A percentile compares a stretch with the other conserved stretches of the same genome.
Conservation (phyloP, 768 basidiomycete species). For the Panaeolus cyanescens region DNA sequence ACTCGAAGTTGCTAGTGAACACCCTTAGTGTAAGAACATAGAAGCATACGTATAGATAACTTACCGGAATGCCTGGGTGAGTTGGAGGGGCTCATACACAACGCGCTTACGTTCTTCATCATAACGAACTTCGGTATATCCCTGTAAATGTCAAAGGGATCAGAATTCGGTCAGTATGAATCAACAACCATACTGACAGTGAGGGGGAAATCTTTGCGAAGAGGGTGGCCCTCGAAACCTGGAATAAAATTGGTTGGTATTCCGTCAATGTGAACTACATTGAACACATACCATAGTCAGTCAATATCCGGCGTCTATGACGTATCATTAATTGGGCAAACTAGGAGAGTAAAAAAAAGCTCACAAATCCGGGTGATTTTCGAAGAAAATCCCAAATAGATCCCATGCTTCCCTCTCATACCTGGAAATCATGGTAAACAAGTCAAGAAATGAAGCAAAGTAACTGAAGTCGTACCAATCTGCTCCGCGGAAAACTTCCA, state of each 20-base stretch:
- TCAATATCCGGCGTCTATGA: constrained; percentile 88
- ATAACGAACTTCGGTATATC: constrained; percentile 98
- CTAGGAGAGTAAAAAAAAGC: constrained; percentile 28
- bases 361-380: constrained; percentile 93
- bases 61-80: constrained; percentile 97
- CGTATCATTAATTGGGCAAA: neutral
- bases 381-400: constrained; percentile 95
- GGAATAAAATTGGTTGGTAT: constrained; percentile 13
- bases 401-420: constrained; percentile 99
- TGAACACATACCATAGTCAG: constrained; percentile 79
- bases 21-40: neutral
- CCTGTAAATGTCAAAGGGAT: constrained; percentile 47
- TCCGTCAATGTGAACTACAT: neutral
- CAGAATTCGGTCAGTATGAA: neutral
- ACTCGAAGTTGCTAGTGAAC: constrained; percentile 84
- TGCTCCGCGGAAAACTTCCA: constrained; percentile 83
- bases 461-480: constrained; percentile 68
- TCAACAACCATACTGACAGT: constrained; percentile 57
- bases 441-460: neutral
- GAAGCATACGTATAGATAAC: constrained; percentile 13
- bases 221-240: constrained; percentile 97
- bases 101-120: constrained; percentile 98
- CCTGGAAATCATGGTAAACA: constrained; percentile 39
- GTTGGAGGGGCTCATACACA: constrained; percentile 95
- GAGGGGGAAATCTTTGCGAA: constrained; percentile 97